These are phyloP conservation scores for Acorus gramineus DNA, from an alignment of 106 monocot genomes.

Conservation along the genomic window DNA sequence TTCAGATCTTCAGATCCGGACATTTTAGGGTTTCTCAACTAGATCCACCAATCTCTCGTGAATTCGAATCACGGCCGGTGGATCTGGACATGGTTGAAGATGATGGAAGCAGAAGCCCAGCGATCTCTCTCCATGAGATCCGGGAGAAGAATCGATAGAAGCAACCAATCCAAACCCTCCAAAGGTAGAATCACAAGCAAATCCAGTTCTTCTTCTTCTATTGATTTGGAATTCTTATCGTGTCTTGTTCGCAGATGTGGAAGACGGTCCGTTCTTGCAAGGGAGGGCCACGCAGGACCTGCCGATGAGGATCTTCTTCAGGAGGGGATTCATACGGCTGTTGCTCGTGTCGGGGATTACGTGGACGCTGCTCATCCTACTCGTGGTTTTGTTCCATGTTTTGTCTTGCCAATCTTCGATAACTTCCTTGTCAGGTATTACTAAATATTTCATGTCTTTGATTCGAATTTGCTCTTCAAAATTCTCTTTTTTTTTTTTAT, in stretches of 20 bases:
- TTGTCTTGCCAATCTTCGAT: conserved; percentile 73
- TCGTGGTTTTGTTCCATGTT: conserved; percentile 44
- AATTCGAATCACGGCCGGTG: no score
- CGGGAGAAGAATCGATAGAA: conserved; percentile 22
- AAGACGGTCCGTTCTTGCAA: conserved; percentile 2
- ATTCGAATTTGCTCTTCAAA: neutral
- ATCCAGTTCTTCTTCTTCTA: neutral
- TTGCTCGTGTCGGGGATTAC: conserved; percentile 50
- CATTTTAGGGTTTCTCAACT: no score
- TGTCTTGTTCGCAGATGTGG: neutral
- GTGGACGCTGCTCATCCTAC: conserved; percentile 70
- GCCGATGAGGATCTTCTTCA: conserved; percentile 36
- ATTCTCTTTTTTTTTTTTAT: neutral
- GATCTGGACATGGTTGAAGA: neutral
- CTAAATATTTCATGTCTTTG: neutral
- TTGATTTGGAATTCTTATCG: neutral
- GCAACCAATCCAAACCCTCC: conserved; percentile 4
- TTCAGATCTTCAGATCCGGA: no score
- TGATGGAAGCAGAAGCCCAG: conserved; percentile 32
- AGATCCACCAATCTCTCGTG: no score
- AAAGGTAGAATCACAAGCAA: conserved; percentile 20
- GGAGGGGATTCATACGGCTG: conserved; percentile 47
- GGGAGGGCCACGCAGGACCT: conserved; percentile 17
- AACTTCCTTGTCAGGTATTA: conserved; percentile 49
- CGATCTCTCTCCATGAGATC: conserved; percentile 41